Percentiles rank a stretch among this genome's conserved stretches.
These are phyloP conservation scores for Bruguiera hainesii DNA, from an alignment of 441 rosid species.

Conservation along the genomic window DNA sequence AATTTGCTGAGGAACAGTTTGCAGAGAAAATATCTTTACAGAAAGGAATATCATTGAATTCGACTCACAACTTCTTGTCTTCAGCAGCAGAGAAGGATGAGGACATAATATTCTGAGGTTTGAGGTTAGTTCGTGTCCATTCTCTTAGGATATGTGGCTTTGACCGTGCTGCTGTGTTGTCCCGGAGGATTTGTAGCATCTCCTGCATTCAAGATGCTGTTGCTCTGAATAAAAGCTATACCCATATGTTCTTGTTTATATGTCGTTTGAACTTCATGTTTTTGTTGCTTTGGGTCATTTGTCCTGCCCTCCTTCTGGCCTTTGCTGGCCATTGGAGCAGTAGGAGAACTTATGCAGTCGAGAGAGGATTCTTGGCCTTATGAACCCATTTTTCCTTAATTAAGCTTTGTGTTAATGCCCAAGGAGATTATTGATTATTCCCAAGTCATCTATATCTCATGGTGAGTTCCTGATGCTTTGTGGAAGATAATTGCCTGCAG, in stretches of 20 bases:
- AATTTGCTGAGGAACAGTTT: constrained; percentile 62
- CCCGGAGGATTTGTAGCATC: background rate
- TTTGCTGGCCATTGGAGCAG: no score
- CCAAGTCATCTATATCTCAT: no score
- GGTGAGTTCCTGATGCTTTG: no score
- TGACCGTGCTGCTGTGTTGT: constrained; percentile 10
- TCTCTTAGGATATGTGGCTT: constrained; percentile 19
- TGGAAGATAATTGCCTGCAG: no score
- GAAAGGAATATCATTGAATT: constrained; percentile 53
- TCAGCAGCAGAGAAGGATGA: constrained; percentile 60
- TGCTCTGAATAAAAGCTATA: background rate
- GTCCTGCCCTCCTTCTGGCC: no score
- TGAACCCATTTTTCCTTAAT: no score
- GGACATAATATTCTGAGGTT: constrained; percentile 71
- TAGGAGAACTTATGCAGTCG: no score
- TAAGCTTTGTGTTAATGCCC: no score
- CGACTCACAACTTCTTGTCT: constrained; percentile 57
- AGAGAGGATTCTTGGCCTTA: no score
- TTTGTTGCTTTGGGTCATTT: no score
- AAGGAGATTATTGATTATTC: no score
- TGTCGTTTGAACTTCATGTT: background rate
- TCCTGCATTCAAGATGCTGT: background rate
- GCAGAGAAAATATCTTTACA: constrained; percentile 61
- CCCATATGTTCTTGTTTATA: background rate
- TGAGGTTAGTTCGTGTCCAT: constrained; percentile 12